phyloP scores from a whole-genome alignment of 805 yeast species.

The Ogataea wickerhamii region DNA sequence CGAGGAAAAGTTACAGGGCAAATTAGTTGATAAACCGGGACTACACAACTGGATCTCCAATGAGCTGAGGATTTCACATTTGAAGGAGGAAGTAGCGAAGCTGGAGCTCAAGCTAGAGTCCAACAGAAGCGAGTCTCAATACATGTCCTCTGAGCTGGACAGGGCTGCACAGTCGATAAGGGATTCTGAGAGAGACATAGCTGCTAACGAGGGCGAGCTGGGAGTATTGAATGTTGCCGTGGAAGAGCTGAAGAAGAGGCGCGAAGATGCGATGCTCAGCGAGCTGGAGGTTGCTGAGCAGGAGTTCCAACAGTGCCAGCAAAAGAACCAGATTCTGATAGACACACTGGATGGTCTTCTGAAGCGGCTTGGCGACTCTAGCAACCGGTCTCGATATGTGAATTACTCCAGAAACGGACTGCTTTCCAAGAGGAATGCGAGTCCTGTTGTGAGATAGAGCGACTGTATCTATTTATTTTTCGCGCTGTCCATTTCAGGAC shows the following conservation, averaged over 20 bases:
- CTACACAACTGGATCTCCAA: constrained; percentile 29
- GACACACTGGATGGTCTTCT: constrained; percentile 15
- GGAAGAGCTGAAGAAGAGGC: constrained; percentile 5
- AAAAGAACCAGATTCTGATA: constrained; percentile 11
- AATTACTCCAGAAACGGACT: constrained; percentile 25
- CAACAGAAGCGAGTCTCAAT: constrained; percentile 55
- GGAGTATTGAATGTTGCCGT: constrained; percentile 4
- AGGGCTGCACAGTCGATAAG: constrained; percentile 48
- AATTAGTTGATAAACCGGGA: neutral
- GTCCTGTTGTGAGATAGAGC: constrained; percentile 14
- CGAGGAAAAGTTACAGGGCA: constrained; percentile 15
- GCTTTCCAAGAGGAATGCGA: constrained; percentile 17
- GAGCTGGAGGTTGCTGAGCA: constrained; percentile 11
- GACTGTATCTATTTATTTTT: neutral
- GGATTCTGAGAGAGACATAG: constrained; percentile 39
- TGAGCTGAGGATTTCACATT: constrained; percentile 41
- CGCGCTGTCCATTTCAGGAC: too few relatives aligned
- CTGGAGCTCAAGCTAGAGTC: constrained; percentile 44
- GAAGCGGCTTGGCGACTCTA: constrained; percentile 19
- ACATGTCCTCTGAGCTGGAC: constrained; percentile 56
- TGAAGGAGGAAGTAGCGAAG: constrained; percentile 44
- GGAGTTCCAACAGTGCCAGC: constrained; percentile 6
- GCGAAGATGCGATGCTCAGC: constrained; percentile 1
- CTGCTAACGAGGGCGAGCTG: constrained; percentile 11
- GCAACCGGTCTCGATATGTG: constrained; percentile 22